Conservation (phyloP, 1,284 basidiomycete genomes). For the Leccinum pachyderme region DNA sequence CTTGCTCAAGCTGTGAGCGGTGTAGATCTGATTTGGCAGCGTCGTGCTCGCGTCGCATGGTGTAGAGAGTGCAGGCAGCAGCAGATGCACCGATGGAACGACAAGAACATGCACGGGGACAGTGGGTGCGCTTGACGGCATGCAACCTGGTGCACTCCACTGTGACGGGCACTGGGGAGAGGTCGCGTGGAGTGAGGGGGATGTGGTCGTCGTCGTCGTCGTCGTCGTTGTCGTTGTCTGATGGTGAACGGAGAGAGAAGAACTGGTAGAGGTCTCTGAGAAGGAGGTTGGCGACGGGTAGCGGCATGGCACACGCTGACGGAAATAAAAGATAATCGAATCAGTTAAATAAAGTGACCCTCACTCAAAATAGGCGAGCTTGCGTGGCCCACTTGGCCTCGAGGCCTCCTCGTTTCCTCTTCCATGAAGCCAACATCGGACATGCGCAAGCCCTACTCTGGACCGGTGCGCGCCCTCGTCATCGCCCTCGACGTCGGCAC, state of each 20-base stretch:
- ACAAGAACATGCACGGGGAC: slow-evolving; percentile 40
- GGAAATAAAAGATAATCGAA: no score
- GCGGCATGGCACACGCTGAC: slow-evolving; percentile 36
- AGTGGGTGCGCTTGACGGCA: slow-evolving; percentile 38
- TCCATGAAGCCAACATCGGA: neutral
- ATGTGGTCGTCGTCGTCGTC: slow-evolving; percentile 24
- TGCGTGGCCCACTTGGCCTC: slow-evolving; percentile 22
- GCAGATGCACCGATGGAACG: slow-evolving; percentile 31
- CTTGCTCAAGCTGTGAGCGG: slow-evolving; percentile 50
- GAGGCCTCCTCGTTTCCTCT: slow-evolving; percentile 9
- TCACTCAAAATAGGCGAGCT: slow-evolving; percentile 18
- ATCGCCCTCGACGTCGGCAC: slow-evolving; percentile 76
- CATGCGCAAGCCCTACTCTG: neutral
- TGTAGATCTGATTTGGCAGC: slow-evolving; percentile 53
- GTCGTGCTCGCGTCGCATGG: slow-evolving; percentile 60
- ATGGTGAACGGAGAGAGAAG: slow-evolving; percentile 46
- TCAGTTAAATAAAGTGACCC: no score
- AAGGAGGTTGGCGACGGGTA: slow-evolving; percentile 50
- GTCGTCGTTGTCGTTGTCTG: slow-evolving; percentile 22
- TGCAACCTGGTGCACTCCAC: slow-evolving; percentile 41
- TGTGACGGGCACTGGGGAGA: slow-evolving; percentile 25
- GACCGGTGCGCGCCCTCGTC: neutral
- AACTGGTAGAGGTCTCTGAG: slow-evolving; percentile 59
- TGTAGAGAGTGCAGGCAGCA: slow-evolving; percentile 33
- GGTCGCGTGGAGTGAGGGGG: slow-evolving; percentile 28